Conservation (phyloP, 441 rosid species). For the Geranium incanum region DNA sequence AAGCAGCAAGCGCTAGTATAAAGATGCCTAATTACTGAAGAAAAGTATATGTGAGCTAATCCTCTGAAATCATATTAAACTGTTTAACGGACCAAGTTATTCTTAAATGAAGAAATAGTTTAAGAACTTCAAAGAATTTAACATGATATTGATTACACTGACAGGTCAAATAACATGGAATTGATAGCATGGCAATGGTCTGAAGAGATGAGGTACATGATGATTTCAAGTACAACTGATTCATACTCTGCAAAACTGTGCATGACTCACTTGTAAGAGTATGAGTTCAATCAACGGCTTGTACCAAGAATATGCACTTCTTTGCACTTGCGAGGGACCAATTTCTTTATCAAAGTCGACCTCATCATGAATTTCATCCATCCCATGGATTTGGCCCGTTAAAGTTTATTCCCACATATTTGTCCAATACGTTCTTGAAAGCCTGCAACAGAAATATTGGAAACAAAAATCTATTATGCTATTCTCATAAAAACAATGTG, state of each 20-base stretch:
- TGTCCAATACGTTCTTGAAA: conserved; percentile 55
- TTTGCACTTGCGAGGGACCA: conserved; percentile 27
- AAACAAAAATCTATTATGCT: conserved; percentile 7
- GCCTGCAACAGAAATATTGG: conserved; percentile 43
- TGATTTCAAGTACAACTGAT: conserved; percentile 34
- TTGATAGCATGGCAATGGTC: conserved; percentile 11
- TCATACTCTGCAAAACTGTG: conserved; percentile 32
- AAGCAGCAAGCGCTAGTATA: too few relatives aligned
- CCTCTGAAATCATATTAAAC: not conserved
- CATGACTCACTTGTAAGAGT: conserved; percentile 35
- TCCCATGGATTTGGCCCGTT: conserved; percentile 25
- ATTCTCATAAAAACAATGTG: conserved; percentile 13
- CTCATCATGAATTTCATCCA: conserved; percentile 22
- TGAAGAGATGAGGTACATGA: conserved; percentile 27
- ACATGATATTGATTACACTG: conserved; percentile 2
- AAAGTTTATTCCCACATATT: conserved; percentile 46
- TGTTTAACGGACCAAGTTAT: not conserved
- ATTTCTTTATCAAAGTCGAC: conserved; percentile 25
- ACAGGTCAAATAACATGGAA: conserved; percentile 21
- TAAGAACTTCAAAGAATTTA: conserved; percentile 13
- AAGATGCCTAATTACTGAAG: not conserved
- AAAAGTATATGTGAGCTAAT: not conserved
- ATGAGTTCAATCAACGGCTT: conserved; percentile 38
- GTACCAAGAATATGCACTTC: conserved; percentile 30
- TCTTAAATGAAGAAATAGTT: not conserved